These are phyloP conservation scores for Chytriomyces sp. DNA, from an alignment of 192 early-diverging fungal species.

Conservation along the genomic window DNA sequence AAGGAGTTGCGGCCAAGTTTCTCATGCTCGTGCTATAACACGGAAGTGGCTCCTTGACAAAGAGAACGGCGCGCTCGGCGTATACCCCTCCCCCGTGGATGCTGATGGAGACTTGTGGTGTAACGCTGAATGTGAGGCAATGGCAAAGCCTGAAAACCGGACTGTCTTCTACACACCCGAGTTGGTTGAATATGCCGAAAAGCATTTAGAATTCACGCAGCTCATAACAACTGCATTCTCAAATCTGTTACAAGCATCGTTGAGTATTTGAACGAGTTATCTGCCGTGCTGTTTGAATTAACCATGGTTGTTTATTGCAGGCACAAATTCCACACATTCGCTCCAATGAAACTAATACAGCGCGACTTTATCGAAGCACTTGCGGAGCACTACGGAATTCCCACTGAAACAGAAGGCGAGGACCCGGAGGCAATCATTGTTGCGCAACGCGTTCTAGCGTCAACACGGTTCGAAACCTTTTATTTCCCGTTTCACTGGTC, in stretches of 20 bases:
- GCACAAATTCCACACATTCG: constrained; percentile 19
- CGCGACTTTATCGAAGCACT: constrained; percentile 1
- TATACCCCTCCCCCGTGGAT: not conserved
- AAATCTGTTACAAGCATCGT: constrained; percentile 1
- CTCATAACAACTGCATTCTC: constrained; percentile 1
- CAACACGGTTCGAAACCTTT: not conserved
- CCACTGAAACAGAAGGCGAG: constrained; percentile 6
- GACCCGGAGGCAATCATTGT: not conserved
- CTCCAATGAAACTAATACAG: constrained; percentile 10
- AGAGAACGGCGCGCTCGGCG: not conserved
- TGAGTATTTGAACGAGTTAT: not conserved
- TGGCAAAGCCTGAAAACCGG: constrained; percentile 5
- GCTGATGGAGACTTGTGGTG: constrained; percentile 19
- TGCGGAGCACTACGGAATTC: constrained; percentile 4
- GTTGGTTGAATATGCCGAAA: constrained; percentile 6
- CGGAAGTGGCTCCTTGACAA: not conserved
- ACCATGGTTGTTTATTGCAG: not conserved
- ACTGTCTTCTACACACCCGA: constrained; percentile 2
- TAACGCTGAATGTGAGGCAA: not conserved
- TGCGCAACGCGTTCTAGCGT: not conserved
- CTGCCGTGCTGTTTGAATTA: not conserved
- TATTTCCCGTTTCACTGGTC: not conserved
- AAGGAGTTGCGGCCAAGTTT: not conserved
- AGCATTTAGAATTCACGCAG: constrained; percentile 9
- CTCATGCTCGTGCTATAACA: not conserved